Evolutionary conservation across 192 early-diverging fungal species (phyloP).

Genomic region (Phlyctochytrium arcticum): DNA sequence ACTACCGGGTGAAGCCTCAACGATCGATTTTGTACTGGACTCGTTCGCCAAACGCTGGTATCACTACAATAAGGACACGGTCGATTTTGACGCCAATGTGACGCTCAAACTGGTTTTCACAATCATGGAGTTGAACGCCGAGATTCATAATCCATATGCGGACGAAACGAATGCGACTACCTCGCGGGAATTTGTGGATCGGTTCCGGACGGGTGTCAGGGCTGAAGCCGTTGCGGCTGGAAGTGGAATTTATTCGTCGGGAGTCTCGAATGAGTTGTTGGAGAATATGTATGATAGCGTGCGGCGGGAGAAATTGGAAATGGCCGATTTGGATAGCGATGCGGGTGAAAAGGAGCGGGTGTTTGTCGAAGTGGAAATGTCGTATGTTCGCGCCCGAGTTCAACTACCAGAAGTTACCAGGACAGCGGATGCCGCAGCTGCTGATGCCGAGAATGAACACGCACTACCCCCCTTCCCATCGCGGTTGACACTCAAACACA

Average conservation of each 20-base stretch:
- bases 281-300: conserved; percentile 17
- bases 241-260: conserved; percentile 5
- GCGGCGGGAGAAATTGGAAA: conserved; percentile 24
- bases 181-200: conserved; percentile 23
- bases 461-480: conserved; percentile 40
- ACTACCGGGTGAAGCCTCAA: conserved; percentile 45
- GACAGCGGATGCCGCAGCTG: background rate
- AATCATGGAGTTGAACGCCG: conserved; percentile 62
- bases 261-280: conserved; percentile 13
- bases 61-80: conserved; percentile 49
- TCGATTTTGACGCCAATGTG: conserved; percentile 16
- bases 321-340: conserved; percentile 27
- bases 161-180: conserved; percentile 5
- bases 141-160: conserved; percentile 41
- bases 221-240: conserved; percentile 19
- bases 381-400: background rate
- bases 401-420: too few relatives aligned
- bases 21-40: conserved; percentile 51
- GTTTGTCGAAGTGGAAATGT: conserved; percentile 8
- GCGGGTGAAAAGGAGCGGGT: background rate
- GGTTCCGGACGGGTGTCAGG: conserved; percentile 16
- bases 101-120: conserved; percentile 57
- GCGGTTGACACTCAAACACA: conserved; percentile 50
- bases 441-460: background rate
- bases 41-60: conserved; percentile 63